phyloP scores from a whole-genome alignment of 2,329 filamentous ascomycete genomes.

The Fusarium udum region DNA sequence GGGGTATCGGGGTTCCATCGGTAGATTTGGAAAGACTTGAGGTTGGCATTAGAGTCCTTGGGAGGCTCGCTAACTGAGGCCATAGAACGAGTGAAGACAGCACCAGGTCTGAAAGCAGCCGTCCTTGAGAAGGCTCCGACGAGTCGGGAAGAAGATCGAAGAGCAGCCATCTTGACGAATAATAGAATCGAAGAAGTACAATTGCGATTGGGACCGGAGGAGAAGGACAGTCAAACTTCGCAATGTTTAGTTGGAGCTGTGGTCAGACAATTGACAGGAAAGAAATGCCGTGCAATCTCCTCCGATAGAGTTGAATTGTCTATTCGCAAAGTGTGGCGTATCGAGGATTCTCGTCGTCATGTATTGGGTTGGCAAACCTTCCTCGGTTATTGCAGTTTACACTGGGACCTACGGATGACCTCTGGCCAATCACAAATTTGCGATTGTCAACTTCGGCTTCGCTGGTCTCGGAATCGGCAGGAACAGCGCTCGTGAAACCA shows the following conservation, averaged over 20 bases:
- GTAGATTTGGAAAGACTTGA: constrained; percentile 99
- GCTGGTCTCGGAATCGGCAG: constrained; percentile 36
- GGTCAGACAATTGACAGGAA: constrained; percentile 42
- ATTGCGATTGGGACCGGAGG: constrained; percentile 38
- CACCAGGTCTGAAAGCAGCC: constrained; percentile 53
- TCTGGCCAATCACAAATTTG: constrained; percentile 39
- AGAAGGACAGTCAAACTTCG: constrained; percentile 43
- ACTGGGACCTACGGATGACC: constrained; percentile 19
- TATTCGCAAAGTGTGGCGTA: constrained; percentile 38
- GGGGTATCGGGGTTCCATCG: constrained; percentile 97
- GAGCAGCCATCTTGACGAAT: constrained; percentile 64
- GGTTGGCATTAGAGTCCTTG: constrained; percentile 70
- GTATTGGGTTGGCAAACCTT: constrained; percentile 44
- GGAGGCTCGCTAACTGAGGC: constrained; percentile 67
- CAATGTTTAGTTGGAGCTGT: constrained; percentile 24
- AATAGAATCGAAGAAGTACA: neutral
- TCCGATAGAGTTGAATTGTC: constrained; percentile 38
- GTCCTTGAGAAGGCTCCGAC: constrained; percentile 57
- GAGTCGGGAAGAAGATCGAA: constrained; percentile 67
- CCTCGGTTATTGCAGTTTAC: constrained; percentile 45
- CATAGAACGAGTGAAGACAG: constrained; percentile 62
- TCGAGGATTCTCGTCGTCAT: constrained; percentile 42
- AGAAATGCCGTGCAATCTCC: constrained; percentile 43
- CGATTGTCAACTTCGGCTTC: constrained; percentile 47
- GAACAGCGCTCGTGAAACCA: constrained; percentile 39